Percentiles rank a stretch among this genome's conserved stretches.
Conservation (phyloP, 2,329 filamentous ascomycete genomes). For the Fusarium drepaniforme region DNA sequence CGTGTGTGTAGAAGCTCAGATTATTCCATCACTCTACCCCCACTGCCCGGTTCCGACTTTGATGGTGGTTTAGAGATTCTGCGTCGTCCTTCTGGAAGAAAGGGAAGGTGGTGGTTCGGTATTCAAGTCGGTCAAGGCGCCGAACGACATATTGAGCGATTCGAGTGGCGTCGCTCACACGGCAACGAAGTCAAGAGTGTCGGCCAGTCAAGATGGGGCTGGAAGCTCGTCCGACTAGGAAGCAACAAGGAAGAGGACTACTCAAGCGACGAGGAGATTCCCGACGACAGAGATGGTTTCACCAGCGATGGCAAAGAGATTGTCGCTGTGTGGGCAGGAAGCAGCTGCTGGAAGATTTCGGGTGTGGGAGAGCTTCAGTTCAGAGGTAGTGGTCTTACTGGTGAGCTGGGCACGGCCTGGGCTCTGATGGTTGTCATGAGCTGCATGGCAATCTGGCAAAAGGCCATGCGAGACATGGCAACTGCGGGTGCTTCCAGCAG, state of each 20-base stretch:
- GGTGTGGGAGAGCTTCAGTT: constrained; percentile 43
- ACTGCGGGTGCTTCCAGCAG: constrained; percentile 10
- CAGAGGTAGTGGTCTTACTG: constrained; percentile 41
- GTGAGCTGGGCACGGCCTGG: constrained; percentile 42
- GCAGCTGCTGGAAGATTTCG: constrained; percentile 23
- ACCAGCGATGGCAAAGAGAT: constrained; percentile 42
- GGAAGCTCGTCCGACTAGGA: constrained; percentile 42
- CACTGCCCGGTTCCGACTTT: neutral
- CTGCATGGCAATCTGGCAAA: constrained; percentile 41
- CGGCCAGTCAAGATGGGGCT: constrained; percentile 32
- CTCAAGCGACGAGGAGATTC: constrained; percentile 12
- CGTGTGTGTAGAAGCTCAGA: constrained; percentile 6
- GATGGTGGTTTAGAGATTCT: constrained; percentile 25
- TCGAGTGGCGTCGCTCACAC: constrained; percentile 41
- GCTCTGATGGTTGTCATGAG: constrained; percentile 43
- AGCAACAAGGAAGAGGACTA: constrained; percentile 14
- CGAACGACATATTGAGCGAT: constrained; percentile 22
- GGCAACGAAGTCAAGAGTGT: constrained; percentile 37
- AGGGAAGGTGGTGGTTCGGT: constrained; percentile 37
- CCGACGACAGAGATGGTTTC: constrained; percentile 26
- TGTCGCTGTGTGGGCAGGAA: constrained; percentile 38
- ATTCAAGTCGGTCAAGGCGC: constrained; percentile 31
- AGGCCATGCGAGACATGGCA: constrained; percentile 18
- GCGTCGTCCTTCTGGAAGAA: constrained; percentile 14
- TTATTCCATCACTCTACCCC: constrained; percentile 31